These are phyloP conservation scores for Sporisorium graminicola DNA, from an alignment of 1,284 basidiomycete species.

Conservation along the genomic window DNA sequence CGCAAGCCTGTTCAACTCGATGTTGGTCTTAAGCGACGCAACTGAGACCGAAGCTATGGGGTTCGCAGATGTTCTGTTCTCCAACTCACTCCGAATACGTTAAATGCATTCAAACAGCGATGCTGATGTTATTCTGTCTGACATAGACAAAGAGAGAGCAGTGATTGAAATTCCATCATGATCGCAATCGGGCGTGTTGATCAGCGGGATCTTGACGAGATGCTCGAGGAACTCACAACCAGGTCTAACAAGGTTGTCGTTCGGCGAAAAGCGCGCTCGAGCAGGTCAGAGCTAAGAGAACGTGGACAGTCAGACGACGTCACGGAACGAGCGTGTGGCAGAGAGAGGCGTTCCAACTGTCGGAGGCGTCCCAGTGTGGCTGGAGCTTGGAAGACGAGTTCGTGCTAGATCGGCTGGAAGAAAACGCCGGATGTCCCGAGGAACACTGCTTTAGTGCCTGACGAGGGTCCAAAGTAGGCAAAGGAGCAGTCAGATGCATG, in stretches of 20 bases:
- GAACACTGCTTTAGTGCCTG: background rate
- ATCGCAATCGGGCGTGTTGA: background rate
- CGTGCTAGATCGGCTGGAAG: constrained; percentile 47
- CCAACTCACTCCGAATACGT: too few species aligned
- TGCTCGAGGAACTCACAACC: too few species aligned
- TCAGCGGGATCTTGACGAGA: background rate
- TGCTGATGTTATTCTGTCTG: background rate
- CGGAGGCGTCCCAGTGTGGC: constrained; percentile 27
- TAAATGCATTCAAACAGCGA: background rate
- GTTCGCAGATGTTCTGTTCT: too few species aligned
- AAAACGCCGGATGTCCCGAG: constrained; percentile 7
- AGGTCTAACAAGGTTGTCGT: too few species aligned
- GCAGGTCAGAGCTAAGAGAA: constrained; percentile 16
- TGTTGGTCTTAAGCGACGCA: constrained; percentile 51
- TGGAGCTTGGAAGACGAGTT: constrained; percentile 26
- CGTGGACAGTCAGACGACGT: constrained; percentile 32
- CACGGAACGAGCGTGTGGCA: constrained; percentile 4
- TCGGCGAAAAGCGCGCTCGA: background rate
- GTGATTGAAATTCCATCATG: background rate
- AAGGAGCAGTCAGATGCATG: constrained; percentile 15
- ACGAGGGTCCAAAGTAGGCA: background rate
- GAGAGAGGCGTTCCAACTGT: background rate
- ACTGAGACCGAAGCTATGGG: constrained; percentile 10
- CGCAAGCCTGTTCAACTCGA: constrained; percentile 54
- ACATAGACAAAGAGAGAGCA: background rate